A percentile compares a stretch with the other conserved stretches of the same genome.
These are phyloP conservation scores for Nasturtium officinale DNA, from an alignment of 345 rosid species.

Conservation along the genomic window DNA sequence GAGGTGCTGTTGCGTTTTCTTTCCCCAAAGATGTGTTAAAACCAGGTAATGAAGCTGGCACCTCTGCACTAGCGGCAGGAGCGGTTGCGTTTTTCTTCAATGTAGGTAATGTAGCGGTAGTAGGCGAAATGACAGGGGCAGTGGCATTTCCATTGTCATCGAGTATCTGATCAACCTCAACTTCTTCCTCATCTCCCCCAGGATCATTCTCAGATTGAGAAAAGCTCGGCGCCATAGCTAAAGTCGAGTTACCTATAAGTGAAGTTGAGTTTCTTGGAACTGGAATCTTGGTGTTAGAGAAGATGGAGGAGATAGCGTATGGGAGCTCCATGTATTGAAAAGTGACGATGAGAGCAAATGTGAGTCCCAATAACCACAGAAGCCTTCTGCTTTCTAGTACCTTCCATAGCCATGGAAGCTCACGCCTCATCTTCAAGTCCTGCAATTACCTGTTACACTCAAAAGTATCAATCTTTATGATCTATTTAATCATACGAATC, in stretches of 20 bases:
- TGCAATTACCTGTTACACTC: neutral
- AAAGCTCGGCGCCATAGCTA: conserved; percentile 35
- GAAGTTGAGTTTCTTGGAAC: conserved; percentile 45
- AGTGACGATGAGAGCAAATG: conserved; percentile 51
- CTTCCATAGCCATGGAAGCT: conserved; percentile 47
- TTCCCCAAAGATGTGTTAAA: neutral
- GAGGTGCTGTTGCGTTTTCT: conserved; percentile 25
- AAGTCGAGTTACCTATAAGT: conserved; percentile 35
- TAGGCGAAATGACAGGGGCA: conserved; percentile 41
- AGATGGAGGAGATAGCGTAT: conserved; percentile 47
- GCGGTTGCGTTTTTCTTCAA: conserved; percentile 17
- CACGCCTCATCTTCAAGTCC: conserved; percentile 52
- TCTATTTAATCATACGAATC: neutral
- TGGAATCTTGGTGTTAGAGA: conserved; percentile 54
- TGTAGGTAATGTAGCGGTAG: neutral
- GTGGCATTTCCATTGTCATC: conserved; percentile 24
- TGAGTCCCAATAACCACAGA: conserved; percentile 58
- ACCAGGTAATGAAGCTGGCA: conserved; percentile 19
- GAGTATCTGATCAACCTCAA: conserved; percentile 35
- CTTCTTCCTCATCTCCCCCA: conserved; percentile 31
- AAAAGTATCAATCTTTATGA: conserved; percentile 11
- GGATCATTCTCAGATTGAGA: neutral
- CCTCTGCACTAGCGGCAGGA: neutral
- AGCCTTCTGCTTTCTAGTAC: conserved; percentile 53
- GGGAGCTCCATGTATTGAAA: conserved; percentile 78